Percentiles rank a stretch among this genome's conserved stretches.
Evolutionary conservation across 1,284 basidiomycete genomes (phyloP).

Genomic region (Puccinia polysora): DNA sequence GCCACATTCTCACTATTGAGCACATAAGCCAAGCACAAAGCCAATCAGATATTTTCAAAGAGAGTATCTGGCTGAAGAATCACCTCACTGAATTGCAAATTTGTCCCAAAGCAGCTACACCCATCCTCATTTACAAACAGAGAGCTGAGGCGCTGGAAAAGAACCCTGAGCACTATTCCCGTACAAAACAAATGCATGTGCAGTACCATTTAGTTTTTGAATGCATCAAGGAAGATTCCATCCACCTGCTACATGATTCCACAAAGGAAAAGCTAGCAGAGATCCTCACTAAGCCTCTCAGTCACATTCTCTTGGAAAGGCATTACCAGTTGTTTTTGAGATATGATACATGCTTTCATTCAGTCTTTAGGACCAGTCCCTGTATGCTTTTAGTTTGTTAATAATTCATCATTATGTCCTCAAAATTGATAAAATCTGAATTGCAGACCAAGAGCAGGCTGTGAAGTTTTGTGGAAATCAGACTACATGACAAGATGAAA

Average conservation of each 20-base stretch:
- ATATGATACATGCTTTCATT: too few relatives aligned
- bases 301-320: too few relatives aligned
- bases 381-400: too few relatives aligned
- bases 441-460: too few relatives aligned
- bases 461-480: too few relatives aligned
- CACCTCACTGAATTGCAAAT: neutral
- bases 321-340: too few relatives aligned
- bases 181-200: constrained; percentile 4
- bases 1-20: neutral
- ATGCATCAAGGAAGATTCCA: neutral
- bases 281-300: neutral
- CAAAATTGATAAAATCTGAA: too few relatives aligned
- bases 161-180: neutral
- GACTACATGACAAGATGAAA: too few relatives aligned
- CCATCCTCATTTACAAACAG: neutral
- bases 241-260: neutral
- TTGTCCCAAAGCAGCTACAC: neutral
- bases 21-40: constrained; percentile 4
- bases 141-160: neutral
- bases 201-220: neutral
- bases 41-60: neutral
- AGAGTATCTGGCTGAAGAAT: neutral
- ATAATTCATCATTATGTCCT: too few relatives aligned
- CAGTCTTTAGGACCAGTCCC: too few relatives aligned
- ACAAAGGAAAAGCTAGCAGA: neutral